Percentiles rank a stretch among this genome's conserved stretches.
These are phyloP conservation scores for Syzygium oleosum DNA, from an alignment of 345 rosid species.

Conservation along the genomic window DNA sequence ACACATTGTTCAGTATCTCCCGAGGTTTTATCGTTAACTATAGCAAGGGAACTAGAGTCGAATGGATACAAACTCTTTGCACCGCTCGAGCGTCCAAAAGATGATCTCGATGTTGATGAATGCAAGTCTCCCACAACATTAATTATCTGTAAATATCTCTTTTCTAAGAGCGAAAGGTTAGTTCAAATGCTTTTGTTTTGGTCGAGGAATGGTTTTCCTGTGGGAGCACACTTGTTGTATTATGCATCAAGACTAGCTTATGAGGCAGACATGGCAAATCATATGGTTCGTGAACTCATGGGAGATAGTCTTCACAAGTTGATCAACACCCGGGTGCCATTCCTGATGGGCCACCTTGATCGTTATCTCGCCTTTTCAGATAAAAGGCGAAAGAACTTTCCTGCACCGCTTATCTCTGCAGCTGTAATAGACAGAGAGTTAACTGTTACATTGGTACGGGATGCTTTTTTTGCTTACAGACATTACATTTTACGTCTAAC, in stretches of 20 bases:
- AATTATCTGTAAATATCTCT: constrained; percentile 23
- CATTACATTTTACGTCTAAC: constrained; percentile 17
- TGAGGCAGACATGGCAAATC: constrained; percentile 23
- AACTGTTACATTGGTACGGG: constrained; percentile 19
- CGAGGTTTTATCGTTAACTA: constrained; percentile 15
- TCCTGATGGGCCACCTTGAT: constrained; percentile 27
- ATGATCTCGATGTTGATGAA: constrained; percentile 16
- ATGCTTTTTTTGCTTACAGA: constrained; percentile 35
- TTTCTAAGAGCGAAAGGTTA: constrained; percentile 22
- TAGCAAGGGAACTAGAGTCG: constrained; percentile 20
- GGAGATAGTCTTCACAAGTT: neutral
- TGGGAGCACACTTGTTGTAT: constrained; percentile 34
- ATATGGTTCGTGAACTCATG: constrained; percentile 10
- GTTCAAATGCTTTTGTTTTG: constrained; percentile 30
- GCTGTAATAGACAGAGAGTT: constrained; percentile 15
- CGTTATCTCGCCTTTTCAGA: constrained; percentile 24
- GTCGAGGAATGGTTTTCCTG: constrained; percentile 26
- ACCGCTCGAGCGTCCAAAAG: constrained; percentile 9
- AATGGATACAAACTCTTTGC: constrained; percentile 28
- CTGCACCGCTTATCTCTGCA: constrained; percentile 1
- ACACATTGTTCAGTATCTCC: constrained; percentile 6
- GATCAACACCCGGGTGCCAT: constrained; percentile 9
- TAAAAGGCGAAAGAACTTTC: constrained; percentile 7
- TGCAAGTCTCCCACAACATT: constrained; percentile 25
- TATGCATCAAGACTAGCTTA: constrained; percentile 33